Evolutionary conservation across 2,329 filamentous ascomycete genomes (phyloP).

Genomic region (Hymenoscyphus fraxineus): DNA sequence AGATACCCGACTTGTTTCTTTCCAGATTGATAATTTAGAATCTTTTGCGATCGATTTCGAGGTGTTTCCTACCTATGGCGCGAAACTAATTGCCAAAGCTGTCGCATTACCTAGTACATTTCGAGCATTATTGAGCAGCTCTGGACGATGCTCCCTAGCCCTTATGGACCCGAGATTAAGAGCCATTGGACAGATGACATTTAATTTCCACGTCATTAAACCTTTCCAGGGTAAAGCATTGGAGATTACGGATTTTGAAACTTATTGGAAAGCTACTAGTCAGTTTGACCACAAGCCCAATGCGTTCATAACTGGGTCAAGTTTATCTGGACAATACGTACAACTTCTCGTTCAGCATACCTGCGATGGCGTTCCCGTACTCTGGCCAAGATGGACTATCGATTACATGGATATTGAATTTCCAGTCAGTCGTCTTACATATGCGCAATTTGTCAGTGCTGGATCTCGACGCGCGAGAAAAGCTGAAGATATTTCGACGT

Average conservation of each 20-base stretch:
- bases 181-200: slow-evolving; percentile 89
- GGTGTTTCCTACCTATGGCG: slow-evolving; percentile 94
- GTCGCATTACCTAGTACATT: slow-evolving; percentile 88
- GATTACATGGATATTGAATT: slow-evolving; percentile 73
- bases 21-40: slow-evolving; percentile 91
- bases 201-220: slow-evolving; percentile 94
- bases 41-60: slow-evolving; percentile 95
- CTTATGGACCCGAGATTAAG: slow-evolving; percentile 88
- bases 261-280: slow-evolving; percentile 98
- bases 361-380: slow-evolving; percentile 77
- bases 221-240: slow-evolving; percentile 88
- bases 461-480: slow-evolving; percentile 33
- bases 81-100: slow-evolving; percentile 94
- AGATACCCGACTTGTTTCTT: slow-evolving; percentile 87
- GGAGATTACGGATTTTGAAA: slow-evolving; percentile 97
- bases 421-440: slow-evolving; percentile 73
- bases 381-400: slow-evolving; percentile 84
- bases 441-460: slow-evolving; percentile 61
- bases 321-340: slow-evolving; percentile 91
- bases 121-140: slow-evolving; percentile 68
- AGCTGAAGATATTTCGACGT: slow-evolving; percentile 39
- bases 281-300: slow-evolving; percentile 82
- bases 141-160: slow-evolving; percentile 77
- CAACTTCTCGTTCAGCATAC: slow-evolving; percentile 90
- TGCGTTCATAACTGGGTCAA: slow-evolving; percentile 90